Evolutionary conservation across 2,329 filamentous ascomycete genomes (phyloP), one percentile per base, ranked within the genome.

Genomic region (Exophiala spinifera): DNA sequence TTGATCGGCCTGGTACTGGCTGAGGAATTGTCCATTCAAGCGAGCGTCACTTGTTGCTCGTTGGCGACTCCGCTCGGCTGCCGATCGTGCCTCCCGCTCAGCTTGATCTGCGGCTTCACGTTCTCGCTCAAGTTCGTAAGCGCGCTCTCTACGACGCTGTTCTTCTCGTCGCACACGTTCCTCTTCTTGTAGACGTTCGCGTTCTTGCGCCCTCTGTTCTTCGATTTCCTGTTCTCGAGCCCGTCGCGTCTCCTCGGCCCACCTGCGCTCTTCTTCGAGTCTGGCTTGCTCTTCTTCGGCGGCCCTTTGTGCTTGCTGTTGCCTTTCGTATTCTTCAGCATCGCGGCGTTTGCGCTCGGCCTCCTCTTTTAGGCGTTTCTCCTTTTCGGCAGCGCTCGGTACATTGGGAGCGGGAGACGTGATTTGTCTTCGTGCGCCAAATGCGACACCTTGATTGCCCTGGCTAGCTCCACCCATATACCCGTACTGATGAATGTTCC

Each of bases 401-500:
- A 97, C 89, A 43, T 81, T 71, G 4, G 94, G 94, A 28, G 83
- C 79, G 13, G 89, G 83, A 64, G 81, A 90, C 7, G 91, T 97
- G 68, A 99, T 97, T 73, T 99, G 94, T 56, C 94, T 84, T 64
- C 91, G 83, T 15, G 86, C 89, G 52, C 94, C 94, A 71, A 97
- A 97, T 10, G 89, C 84, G 63, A 99, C 90, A 15, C 94, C 94
- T 58, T 96, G 84, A 65, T 95, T 97, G 2, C 90, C 92, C 70
- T 99, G 94, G 66, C 89, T 96, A 21, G 94, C 94, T 46, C 94
- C 94, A 54, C 94, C 94, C 87, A 97, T 94, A 72, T 96, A 99
- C 6, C 94, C 91, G 68, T 99, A 99, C 69, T 99, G 94, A 53
- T 91, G 88, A 64, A 97, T 97, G 69, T 97, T 99, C 94, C 94